Percentiles rank a stretch among this genome's conserved stretches.
Evolutionary conservation across 164 flowering plant species (phyloP).

Genomic region (Vitis labrusca): DNA sequence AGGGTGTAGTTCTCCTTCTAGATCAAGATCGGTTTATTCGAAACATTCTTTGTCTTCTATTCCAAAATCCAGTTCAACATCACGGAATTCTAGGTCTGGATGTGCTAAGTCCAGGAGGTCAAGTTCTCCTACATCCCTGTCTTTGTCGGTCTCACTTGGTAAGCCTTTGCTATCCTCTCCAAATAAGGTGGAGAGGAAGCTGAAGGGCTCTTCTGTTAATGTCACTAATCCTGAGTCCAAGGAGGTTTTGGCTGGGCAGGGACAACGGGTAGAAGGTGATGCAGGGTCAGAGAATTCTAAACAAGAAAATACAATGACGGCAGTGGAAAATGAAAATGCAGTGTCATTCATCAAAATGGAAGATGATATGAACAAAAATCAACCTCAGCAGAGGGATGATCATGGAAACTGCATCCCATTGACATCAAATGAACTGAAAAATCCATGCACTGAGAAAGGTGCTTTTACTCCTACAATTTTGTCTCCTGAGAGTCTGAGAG

Average conservation of each 20-base stretch:
- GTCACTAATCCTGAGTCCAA: constrained; percentile 13
- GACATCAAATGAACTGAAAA: constrained; percentile 6
- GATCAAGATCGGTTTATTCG: constrained; percentile 27
- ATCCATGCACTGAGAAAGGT: constrained; percentile 14
- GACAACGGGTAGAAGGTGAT: constrained; percentile 3
- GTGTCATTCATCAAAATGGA: constrained; percentile 10
- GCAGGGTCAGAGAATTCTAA: constrained; percentile 11
- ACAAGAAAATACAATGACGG: constrained; percentile 3
- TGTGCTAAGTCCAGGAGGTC: constrained; percentile 31
- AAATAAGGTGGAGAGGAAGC: constrained; percentile 20
- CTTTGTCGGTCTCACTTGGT: constrained; percentile 27
- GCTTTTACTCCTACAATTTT: constrained; percentile 5
- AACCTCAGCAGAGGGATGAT: constrained; percentile 5
- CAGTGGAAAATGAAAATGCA: constrained; percentile 9
- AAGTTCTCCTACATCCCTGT: constrained; percentile 30
- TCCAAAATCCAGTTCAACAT: constrained; percentile 23
- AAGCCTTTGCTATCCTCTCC: constrained; percentile 27
- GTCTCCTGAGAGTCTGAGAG: constrained; percentile 18
- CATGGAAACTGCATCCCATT: not conserved
- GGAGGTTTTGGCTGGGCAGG: constrained; percentile 19
- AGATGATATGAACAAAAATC: constrained; percentile 13
- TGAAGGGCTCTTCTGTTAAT: constrained; percentile 15
- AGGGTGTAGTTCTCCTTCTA: constrained; percentile 21
- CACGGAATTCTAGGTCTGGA: constrained; percentile 23
- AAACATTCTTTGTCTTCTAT: constrained; percentile 12